A percentile compares a stretch with the other conserved stretches of the same genome.
Evolutionary conservation across 2,329 filamentous ascomycete species (phyloP).

Genomic region (Tolypocladium pustulatum): DNA sequence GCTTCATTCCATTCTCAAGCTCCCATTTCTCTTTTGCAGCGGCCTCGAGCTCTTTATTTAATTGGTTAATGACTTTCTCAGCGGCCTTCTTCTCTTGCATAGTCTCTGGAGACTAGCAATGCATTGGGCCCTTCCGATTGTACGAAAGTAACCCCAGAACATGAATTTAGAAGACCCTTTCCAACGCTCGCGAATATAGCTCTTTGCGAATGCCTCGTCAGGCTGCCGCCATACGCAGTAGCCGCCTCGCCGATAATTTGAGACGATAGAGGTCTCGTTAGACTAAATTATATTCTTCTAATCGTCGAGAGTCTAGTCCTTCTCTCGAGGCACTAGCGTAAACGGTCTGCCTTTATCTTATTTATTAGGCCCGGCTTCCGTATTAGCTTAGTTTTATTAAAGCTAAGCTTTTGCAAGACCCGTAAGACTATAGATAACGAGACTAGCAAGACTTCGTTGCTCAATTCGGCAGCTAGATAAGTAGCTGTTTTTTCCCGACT

Average conservation of each 20-base stretch:
- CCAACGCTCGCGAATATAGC: conserved; percentile 5
- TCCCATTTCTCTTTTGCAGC: no score
- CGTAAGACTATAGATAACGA: no score
- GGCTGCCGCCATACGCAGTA: conserved; percentile 5
- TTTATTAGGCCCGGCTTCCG: conserved; percentile 8
- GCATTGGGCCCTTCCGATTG: background rate
- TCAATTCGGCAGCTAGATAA: no score
- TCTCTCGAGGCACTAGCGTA: conserved; percentile 2
- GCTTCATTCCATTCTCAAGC: no score
- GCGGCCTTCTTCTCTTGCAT: background rate
- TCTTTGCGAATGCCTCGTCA: conserved; percentile 5
- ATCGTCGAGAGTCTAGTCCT: conserved; percentile 8
- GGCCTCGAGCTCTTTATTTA: no score
- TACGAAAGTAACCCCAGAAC: background rate
- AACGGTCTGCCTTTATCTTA: conserved; percentile 5
- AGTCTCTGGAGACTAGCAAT: background rate
- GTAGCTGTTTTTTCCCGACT: no score
- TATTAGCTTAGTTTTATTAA: conserved; percentile 3
- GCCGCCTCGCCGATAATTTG: conserved; percentile 4
- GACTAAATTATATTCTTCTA: conserved; percentile 12
- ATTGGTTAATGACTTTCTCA: no score
- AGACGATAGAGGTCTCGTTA: conserved; percentile 9
- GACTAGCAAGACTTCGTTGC: no score
- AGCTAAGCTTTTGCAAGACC: no score
- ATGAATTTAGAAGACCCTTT: background rate